These are phyloP conservation scores for Taphrina sp. DNA, from an alignment of 1,139 yeast genomes.

Conservation along the genomic window DNA sequence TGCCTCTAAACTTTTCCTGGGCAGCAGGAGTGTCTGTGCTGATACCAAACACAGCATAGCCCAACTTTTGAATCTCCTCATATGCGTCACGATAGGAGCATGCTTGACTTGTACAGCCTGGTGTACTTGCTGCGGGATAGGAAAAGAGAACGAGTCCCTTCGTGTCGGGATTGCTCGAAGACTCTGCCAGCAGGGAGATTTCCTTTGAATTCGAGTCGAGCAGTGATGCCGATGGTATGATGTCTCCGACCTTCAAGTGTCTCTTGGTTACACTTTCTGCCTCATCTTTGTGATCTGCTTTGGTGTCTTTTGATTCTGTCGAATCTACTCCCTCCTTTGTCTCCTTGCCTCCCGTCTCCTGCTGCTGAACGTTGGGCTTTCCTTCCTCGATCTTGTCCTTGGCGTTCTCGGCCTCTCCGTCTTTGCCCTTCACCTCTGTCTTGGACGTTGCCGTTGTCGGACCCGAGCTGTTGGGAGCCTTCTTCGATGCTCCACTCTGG, in stretches of 20 bases:
- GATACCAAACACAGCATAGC: conserved; percentile 45
- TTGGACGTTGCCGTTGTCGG: too few relatives aligned
- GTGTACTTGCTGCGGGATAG: conserved; percentile 90
- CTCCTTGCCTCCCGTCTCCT: too few relatives aligned
- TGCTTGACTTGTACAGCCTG: conserved; percentile 68
- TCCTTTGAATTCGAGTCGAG: conserved; percentile 66
- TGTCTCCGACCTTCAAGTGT: conserved; percentile 59
- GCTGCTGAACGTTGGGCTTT: too few relatives aligned
- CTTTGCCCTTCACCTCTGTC: too few relatives aligned
- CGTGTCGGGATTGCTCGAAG: too few relatives aligned
- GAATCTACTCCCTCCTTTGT: too few relatives aligned
- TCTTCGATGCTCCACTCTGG: too few relatives aligned
- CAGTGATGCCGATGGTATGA: conserved; percentile 61
- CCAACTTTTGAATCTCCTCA: conserved; percentile 53
- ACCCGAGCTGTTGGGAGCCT: too few relatives aligned
- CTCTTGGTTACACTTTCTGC: conserved; percentile 28
- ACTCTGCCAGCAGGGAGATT: conserved; percentile 51
- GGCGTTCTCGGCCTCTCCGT: too few relatives aligned
- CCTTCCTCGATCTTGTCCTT: too few relatives aligned
- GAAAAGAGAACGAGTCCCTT: conserved; percentile 55
- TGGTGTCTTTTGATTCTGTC: not conserved
- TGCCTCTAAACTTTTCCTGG: conserved; percentile 70
- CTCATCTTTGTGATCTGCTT: conserved; percentile 13
- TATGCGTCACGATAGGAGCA: conserved; percentile 76
- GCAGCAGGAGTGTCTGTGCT: conserved; percentile 73